These are phyloP conservation scores for Glutinoglossum americanum DNA, from an alignment of 495 filamentous ascomycete genomes.

Conservation along the genomic window DNA sequence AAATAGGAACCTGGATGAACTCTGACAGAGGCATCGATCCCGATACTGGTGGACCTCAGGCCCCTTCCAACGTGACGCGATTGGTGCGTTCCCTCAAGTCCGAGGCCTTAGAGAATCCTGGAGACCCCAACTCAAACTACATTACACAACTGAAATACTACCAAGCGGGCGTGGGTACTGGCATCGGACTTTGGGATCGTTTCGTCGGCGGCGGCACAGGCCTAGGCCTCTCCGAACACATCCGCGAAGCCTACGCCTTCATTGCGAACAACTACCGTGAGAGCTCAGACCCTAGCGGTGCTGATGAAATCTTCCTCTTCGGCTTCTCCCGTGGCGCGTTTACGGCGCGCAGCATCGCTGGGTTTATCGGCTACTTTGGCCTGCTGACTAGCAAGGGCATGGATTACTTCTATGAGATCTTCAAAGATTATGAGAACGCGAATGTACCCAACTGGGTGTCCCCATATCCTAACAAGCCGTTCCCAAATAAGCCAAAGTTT, in stretches of 20 bases:
- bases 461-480: too few species aligned
- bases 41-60: constrained; percentile 10
- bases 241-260: constrained; percentile 28
- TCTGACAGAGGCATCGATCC: constrained; percentile 12
- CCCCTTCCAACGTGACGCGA: constrained; percentile 26
- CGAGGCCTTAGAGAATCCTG: constrained; percentile 7
- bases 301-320: constrained; percentile 36
- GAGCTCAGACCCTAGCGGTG: constrained; percentile 4
- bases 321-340: constrained; percentile 39
- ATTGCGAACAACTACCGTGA: constrained; percentile 25
- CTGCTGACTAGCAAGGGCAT: constrained; percentile 14
- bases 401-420: constrained; percentile 22
- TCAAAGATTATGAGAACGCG: constrained; percentile 23
- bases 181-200: neutral
- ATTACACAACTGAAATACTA: constrained; percentile 32
- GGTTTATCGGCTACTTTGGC: constrained; percentile 29
- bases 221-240: constrained; percentile 19
- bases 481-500: constrained; percentile 4
- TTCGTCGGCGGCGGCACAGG: constrained; percentile 1
- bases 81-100: constrained; percentile 19
- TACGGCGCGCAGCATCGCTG: constrained; percentile 32
- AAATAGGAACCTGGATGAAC: constrained; percentile 23
- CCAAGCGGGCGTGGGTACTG: constrained; percentile 30
- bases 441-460: constrained; percentile 9
- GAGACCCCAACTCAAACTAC: constrained; percentile 3